Conservation (phyloP, 2,329 filamentous ascomycete species). For the Fusarium tuaranense region DNA sequence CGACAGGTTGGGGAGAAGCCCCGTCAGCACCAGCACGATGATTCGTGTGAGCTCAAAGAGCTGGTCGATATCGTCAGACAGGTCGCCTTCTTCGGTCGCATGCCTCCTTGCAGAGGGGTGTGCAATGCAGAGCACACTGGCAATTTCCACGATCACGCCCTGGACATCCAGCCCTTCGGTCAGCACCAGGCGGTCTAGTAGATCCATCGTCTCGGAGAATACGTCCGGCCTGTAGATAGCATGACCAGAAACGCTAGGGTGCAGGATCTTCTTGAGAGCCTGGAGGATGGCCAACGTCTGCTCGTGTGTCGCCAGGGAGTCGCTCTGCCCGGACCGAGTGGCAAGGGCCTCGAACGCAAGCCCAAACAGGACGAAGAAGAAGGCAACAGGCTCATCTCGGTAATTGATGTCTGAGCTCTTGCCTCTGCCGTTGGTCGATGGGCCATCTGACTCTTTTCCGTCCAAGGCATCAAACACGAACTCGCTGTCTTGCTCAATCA, state of each 20-base stretch:
- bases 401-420: constrained; percentile 92
- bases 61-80: constrained; percentile 98
- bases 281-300: constrained; percentile 90
- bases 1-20: constrained; percentile 84
- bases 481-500: constrained; percentile 97
- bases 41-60: constrained; percentile 96
- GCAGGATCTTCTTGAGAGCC: constrained; percentile 93
- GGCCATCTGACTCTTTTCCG: constrained; percentile 74
- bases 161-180: constrained; percentile 93
- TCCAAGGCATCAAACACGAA: constrained; percentile 98
- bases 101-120: constrained; percentile 84
- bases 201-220: constrained; percentile 97
- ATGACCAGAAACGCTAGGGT: constrained; percentile 93
- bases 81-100: constrained; percentile 73
- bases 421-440: constrained; percentile 61
- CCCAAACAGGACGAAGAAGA: constrained; percentile 98
- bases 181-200: constrained; percentile 90
- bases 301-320: constrained; percentile 74
- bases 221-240: constrained; percentile 96
- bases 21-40: constrained; percentile 91
- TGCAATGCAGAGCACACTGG: constrained; percentile 86
- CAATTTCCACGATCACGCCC: constrained; percentile 92
- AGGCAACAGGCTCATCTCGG: constrained; percentile 95
- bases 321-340: constrained; percentile 70
- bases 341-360: constrained; percentile 96